Conservation (phyloP, 2,329 filamentous ascomycete species). For the Ophiostoma fasciatum region DNA sequence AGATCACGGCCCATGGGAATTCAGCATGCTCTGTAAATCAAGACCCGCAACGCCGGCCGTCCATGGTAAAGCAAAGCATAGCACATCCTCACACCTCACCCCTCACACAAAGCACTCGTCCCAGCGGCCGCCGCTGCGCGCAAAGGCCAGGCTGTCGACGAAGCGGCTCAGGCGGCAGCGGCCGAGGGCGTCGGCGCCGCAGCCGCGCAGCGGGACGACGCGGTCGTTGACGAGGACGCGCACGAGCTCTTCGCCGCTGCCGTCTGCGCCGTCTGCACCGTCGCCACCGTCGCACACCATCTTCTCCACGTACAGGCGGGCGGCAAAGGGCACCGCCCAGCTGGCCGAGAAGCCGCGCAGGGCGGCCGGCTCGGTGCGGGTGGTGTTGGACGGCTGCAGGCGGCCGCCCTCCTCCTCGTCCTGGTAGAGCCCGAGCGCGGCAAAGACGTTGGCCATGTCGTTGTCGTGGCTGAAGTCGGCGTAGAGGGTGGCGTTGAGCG, state of each 20-base stretch:
- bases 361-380: conserved; percentile 32
- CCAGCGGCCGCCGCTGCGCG: conserved; percentile 59
- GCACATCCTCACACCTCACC: not conserved
- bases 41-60: too few relatives aligned
- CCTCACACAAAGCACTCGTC: conserved; percentile 36
- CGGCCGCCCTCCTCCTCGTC: conserved; percentile 10
- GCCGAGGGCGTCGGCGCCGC: conserved; percentile 53
- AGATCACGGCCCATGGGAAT: not conserved
- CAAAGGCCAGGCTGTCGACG: conserved; percentile 62
- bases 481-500: conserved; percentile 53
- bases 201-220: conserved; percentile 57
- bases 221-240: conserved; percentile 73
- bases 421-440: conserved; percentile 67
- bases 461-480: conserved; percentile 92
- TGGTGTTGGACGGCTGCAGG: conserved; percentile 34
- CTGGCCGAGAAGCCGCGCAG: conserved; percentile 57
- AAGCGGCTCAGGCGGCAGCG: conserved; percentile 57
- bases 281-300: conserved; percentile 43
- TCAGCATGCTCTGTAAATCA: too few relatives aligned
- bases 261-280: conserved; percentile 15
- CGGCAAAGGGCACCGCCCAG: conserved; percentile 72
- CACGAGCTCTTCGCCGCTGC: conserved; percentile 48
- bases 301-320: conserved; percentile 76
- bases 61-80: too few relatives aligned
- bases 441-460: conserved; percentile 62